Evolutionary conservation across 1,284 basidiomycete genomes (phyloP), one percentile per base, ranked within the genome.

Genomic region (Polyporus tsugae): DNA sequence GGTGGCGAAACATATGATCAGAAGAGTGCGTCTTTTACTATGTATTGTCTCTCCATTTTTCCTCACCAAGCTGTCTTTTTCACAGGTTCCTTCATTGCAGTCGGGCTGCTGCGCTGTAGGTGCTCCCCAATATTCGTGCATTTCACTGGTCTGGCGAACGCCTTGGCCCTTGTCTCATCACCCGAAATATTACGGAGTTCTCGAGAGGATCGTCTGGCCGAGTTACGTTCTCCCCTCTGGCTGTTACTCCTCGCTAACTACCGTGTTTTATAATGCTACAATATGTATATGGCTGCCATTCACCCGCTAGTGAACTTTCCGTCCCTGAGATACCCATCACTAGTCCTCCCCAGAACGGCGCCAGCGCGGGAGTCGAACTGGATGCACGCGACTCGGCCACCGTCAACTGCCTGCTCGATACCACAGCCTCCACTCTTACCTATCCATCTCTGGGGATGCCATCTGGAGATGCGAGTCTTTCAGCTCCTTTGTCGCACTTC

Each of bases 401-500:
- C 19, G 17, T 46, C 15, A n/a, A 6, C 19, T 6, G 13, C 15
- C 6, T 46, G 17, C 44, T 46, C 19, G 44, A 46, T 6, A 17
- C 44, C 15, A 46, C 11, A 6, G 44, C 17, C 13, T 17, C 6
- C 17, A 46, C 13, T 15, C 19, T 19, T 7, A n/a, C 2, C 44
- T 46, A 10, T 15, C 44, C 44, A 46, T 46, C 19, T n/a, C 19
- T 17, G 17, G 52, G 25, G 38, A 38, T 29, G 49, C 15, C 19
- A 22, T 63, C 19, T 57, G 62, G 62, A 11, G 6, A 17, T 63
- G 52, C 29, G 29, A 29, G 29, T 42, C 62, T 0, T 35, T 57
- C 25, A 4, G 33, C 13, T 39, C 39, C 7, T 7, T 13, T 7
- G 4, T 39, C 52, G 25, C 35, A 2, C 62, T 63, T 6, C 53